Evolutionary conservation across 176 grass and related monocot genomes (phyloP).

Genomic region (Puya raimondii): DNA sequence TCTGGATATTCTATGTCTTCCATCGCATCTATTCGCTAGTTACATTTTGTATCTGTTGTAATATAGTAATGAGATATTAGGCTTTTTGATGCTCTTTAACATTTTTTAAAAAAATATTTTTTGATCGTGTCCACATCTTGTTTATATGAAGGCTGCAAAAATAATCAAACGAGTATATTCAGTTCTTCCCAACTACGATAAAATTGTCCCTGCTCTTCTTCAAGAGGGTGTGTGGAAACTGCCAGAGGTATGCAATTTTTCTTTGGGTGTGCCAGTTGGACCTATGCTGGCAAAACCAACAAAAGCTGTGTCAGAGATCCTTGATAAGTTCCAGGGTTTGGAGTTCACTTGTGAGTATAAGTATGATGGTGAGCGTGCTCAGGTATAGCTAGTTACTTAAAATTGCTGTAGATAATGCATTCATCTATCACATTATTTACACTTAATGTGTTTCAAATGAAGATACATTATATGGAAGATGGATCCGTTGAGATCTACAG

Average conservation of each 20-base stretch:
- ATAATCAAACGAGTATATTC: constrained; percentile 94
- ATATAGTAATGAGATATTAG: background rate
- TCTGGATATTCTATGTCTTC: background rate
- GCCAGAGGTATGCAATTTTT: constrained; percentile 92
- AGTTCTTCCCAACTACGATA: constrained; percentile 92
- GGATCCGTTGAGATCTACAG: constrained; percentile 93
- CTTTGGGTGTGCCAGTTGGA: constrained; percentile 91
- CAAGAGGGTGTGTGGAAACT: constrained; percentile 78
- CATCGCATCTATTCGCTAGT: background rate
- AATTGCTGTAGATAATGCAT: background rate
- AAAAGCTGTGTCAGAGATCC: constrained; percentile 95
- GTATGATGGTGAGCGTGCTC: constrained; percentile 97
- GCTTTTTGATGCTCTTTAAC: background rate
- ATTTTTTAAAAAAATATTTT: background rate
- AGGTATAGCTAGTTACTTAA: constrained; percentile 38
- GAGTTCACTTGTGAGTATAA: constrained; percentile 99
- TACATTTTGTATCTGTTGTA: background rate
- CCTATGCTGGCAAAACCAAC: constrained; percentile 99
- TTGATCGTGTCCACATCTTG: constrained; percentile 26
- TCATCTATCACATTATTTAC: constrained; percentile 5
- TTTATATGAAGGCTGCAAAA: constrained; percentile 68
- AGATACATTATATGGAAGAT: constrained; percentile 99
- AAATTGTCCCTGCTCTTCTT: constrained; percentile 81
- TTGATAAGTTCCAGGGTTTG: constrained; percentile 91
- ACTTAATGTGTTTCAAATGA: constrained; percentile 19